Evolutionary conservation across 805 yeast species (phyloP), one percentile per base, ranked within the genome.

Genomic region (Limtongozyma cylindracea): DNA sequence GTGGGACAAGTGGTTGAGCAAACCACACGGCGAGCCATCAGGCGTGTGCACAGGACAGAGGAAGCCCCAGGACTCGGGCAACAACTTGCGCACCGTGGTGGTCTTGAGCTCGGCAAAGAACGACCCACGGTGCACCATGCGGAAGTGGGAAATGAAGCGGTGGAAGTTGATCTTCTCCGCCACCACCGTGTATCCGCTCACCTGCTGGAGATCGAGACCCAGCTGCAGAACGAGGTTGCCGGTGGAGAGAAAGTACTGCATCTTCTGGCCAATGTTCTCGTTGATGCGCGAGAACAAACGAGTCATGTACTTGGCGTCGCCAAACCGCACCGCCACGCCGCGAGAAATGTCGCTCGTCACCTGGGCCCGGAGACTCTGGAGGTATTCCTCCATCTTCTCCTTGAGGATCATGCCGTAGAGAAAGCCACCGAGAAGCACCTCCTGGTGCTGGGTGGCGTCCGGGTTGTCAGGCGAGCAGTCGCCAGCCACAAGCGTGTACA

Each of bases 61-160:
- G 61, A 88, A 88, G 3, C 98, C 98, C 98, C 98, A 88, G 1
- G 94, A 76, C 46, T 88, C 98, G 1, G 98, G 98, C 26, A 88
- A 59, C 36, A 88, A 55, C 45, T 88, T 88, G 55, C 98, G 68
- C 21, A 88, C 98, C 2, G 96, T 73, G 12, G 98, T 88, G 19
- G 98, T 88, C 44, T 88, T 88, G 50, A 88, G 61, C 46, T 84
- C 93, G 20, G 98, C 95, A 45, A 88, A 88, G 68, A 88, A 88
- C 31, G 96, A 78, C 48, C 98, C 98, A 65, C 98, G 73, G 49
- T 88, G 98, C 23, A 88, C 96, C 98, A 88, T 88, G 51, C 98
- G 59, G 61, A 88, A 88, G 55, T 88, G 98, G n/a, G 96, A 70
- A 31, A 88, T 68, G 53, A 88, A 88, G 41, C 98, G 72, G 48